Evolutionary conservation across 1,139 yeast species (phyloP).

Genomic region (Geotrichum australiense): DNA sequence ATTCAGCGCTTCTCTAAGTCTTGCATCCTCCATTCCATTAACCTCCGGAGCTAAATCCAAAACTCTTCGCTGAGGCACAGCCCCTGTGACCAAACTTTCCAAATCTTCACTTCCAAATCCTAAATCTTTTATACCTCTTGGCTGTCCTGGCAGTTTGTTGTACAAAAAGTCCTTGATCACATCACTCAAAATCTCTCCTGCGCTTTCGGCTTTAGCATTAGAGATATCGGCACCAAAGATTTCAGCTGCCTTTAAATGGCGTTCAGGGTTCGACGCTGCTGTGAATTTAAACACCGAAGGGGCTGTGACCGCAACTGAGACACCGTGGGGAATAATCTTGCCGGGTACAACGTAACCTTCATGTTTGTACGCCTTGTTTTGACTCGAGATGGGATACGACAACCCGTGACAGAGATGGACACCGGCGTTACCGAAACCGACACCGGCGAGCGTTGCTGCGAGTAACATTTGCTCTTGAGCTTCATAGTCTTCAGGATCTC

Average conservation of each 20-base stretch:
- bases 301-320: slow-evolving; percentile 38
- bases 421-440: slow-evolving; percentile 40
- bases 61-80: slow-evolving; percentile 38
- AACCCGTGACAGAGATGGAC: slow-evolving; percentile 40
- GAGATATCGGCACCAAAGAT: slow-evolving; percentile 36
- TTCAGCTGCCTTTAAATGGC: slow-evolving; percentile 37
- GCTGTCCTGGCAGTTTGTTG: slow-evolving; percentile 34
- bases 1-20: slow-evolving; percentile 26
- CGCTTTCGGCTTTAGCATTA: slow-evolving; percentile 35
- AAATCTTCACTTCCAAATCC: slow-evolving; percentile 34
- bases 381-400: slow-evolving; percentile 37
- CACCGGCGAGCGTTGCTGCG: slow-evolving; percentile 40
- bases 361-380: slow-evolving; percentile 36
- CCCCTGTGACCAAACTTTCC: slow-evolving; percentile 35
- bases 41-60: slow-evolving; percentile 35
- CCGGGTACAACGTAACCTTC: slow-evolving; percentile 36
- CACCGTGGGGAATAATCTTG: slow-evolving; percentile 39
- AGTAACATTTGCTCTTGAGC: slow-evolving; percentile 38
- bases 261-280: slow-evolving; percentile 38
- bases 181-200: slow-evolving; percentile 36
- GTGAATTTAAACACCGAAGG: slow-evolving; percentile 39
- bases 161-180: slow-evolving; percentile 34
- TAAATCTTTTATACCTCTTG: slow-evolving; percentile 33
- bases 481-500: slow-evolving; percentile 35
- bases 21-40: slow-evolving; percentile 27